Evolutionary conservation across 805 yeast genomes (phyloP), one percentile per base, ranked within the genome.

Genomic region (Yamadazyma paraphyllophila): DNA sequence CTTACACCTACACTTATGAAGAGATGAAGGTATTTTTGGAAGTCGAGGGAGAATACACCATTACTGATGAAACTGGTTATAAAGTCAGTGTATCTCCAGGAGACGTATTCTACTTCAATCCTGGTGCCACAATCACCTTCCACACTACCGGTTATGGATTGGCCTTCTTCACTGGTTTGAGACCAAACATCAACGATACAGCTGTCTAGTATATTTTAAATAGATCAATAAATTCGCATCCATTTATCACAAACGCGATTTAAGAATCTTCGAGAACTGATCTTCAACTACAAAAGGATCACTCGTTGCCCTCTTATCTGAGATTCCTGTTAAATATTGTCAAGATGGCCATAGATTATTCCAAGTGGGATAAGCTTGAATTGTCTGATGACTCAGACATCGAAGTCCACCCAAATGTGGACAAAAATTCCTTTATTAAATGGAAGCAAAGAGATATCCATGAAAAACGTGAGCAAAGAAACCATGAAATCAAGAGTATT

Each of bases 401-500:
- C 40, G 99, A 94, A 60, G 98, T 92, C 12, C 99, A 94, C 62
- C 99, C 98, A 48, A 94, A 94, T 61, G 99, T 94, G 27, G 99
- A 94, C 65, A 94, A 94, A 62, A 73, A 71, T 33, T 91, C 98
- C 1, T 92, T 94, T 55, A 88, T 94, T 57, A 80, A 82, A 48
- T 92, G 98, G 99, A 92, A 89, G 62, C 99, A 94, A 68, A 85
- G 96, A 59, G 96, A 91, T 56, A 94, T 94, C 53, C 99, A 94
- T 62, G 97, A 92, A 61, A 85, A 90, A 66, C 82, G 99, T 51
- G 78, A 75, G 34, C 88, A 88, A 61, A 73, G 96, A 59, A 85
- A 85, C 58, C 77, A 80, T 36, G 91, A 92, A 56, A 86, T 90
- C 60, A 80, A 78, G 50, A 81, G 86, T 27, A 73, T 91, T 40